Base-by-base conservation (phyloP, 805 yeast genomes). In the Saccharomyces jurei region DNA sequence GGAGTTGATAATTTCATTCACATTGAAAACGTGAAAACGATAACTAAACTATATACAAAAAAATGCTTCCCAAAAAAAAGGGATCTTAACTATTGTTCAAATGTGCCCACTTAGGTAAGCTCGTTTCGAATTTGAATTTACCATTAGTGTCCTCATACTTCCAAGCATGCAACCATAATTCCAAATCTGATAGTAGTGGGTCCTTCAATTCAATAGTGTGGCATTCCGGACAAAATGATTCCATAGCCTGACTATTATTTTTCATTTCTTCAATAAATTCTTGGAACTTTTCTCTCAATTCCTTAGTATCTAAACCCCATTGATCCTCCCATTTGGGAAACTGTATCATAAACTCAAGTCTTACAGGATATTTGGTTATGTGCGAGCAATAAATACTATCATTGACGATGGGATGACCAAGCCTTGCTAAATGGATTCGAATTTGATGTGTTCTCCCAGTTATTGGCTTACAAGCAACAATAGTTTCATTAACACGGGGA, bases 371-470 rank as follows among this genome's bases (percentile, higher is more conserved):
- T 50, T 54, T 57, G 0, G 68, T 56, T 9, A 52, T 56, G 2
- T 51, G 54, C 1, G 58, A 36, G 52, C 63, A 63, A 55, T 69
- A 92, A 4, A 91, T 77, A 0, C 96, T 96, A 68, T 92, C 99
- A 63, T 94, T 89, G 3, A 84, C 86, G 27, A 92, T 92, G 0
- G 98, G 96, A 63, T 75, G 79, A 0, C 97, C 97, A 17, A 94
- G 61, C 60, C 80, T 84, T 68, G 91, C 95, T 52, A 94, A 71
- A 72, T 94, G 99, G 0, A 94, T 96, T 58, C 99, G 75, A 50
- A 94, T 89, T 68, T 92, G 99, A 68, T 92, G 99, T 0, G 97
- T 89, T 63, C 99, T 77, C 0, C 99, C 99, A 0, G 98, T 91
- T n/a, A 79, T 71, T 2, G 99, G 99, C 60, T 75, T 78, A 69